Percentiles rank a stretch among this genome's conserved stretches.
Evolutionary conservation across 1,284 basidiomycete species (phyloP).

Genomic region (Puccinia novopanici): DNA sequence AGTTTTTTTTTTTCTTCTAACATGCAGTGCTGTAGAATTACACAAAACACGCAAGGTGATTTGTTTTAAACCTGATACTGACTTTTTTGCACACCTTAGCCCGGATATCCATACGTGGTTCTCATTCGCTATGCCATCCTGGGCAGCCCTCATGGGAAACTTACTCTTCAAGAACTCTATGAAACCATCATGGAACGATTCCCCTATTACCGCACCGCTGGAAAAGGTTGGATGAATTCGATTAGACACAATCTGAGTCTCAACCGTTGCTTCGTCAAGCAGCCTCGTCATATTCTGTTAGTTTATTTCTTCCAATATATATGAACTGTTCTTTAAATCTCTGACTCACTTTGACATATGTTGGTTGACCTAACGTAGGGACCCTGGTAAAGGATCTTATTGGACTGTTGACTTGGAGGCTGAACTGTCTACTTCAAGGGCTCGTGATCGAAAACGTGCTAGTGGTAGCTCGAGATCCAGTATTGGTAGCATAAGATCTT

Average conservation of each 20-base stretch:
- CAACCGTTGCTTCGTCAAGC: constrained; percentile 75
- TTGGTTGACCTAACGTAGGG: constrained; percentile 59
- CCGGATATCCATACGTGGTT: constrained; percentile 64
- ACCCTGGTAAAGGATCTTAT: constrained; percentile 73
- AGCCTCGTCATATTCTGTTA: constrained; percentile 64
- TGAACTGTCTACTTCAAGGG: constrained; percentile 48
- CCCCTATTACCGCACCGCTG: constrained; percentile 58
- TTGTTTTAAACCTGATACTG: background rate
- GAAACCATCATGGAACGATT: constrained; percentile 65
- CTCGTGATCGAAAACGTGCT: constrained; percentile 47
- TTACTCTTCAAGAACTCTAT: constrained; percentile 71
- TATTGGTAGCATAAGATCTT: constrained; percentile 45
- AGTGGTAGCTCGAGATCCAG: constrained; percentile 47
- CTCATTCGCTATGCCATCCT: constrained; percentile 74
- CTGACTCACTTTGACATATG: background rate
- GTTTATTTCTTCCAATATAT: constrained; percentile 28
- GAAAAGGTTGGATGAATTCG: constrained; percentile 64
- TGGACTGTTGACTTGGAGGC: constrained; percentile 68
- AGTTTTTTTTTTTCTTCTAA: background rate
- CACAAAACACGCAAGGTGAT: background rate
- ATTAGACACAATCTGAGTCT: constrained; percentile 88
- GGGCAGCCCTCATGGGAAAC: constrained; percentile 65
- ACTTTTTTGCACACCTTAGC: constrained; percentile 13
- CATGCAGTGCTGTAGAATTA: background rate
- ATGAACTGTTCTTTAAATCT: background rate